phyloP scores from a whole-genome alignment of 345 rosid species.

The Rhodamnia argentea region DNA sequence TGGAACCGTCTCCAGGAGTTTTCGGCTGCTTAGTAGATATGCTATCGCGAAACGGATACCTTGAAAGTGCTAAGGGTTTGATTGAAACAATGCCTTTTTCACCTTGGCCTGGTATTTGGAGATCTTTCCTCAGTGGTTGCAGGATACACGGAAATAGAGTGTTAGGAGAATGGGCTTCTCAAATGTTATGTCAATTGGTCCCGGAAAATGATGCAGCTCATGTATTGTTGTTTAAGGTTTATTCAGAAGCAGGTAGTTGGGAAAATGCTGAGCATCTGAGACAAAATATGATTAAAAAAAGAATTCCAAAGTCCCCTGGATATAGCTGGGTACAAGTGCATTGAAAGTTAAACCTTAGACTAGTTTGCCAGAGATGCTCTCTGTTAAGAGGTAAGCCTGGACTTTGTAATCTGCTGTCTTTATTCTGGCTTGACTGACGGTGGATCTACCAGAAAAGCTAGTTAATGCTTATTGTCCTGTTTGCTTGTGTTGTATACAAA shows the following conservation, averaged over 20 bases:
- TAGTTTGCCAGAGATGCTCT: neutral
- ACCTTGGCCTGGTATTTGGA: slow-evolving; percentile 26
- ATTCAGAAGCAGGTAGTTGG: slow-evolving; percentile 23
- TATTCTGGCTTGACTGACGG: neutral
- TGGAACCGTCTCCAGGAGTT: slow-evolving; percentile 23
- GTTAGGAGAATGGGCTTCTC: slow-evolving; percentile 27
- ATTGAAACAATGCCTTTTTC: slow-evolving; percentile 27
- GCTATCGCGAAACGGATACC: slow-evolving; percentile 25
- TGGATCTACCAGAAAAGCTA: neutral
- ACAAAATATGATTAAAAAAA: slow-evolving; percentile 1
- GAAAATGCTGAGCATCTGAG: slow-evolving; percentile 22
- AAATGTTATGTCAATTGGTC: slow-evolving; percentile 15
- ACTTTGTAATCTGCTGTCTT: neutral
- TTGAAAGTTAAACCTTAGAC: neutral
- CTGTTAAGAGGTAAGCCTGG: neutral
- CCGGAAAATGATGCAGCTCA: slow-evolving; percentile 22
- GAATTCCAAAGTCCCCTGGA: slow-evolving; percentile 14
- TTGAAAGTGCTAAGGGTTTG: slow-evolving; percentile 18
- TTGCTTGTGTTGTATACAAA: neutral
- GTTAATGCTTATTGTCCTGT: neutral
- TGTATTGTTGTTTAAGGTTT: slow-evolving; percentile 18
- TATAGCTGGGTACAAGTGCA: slow-evolving; percentile 18
- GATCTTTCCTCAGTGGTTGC: slow-evolving; percentile 37
- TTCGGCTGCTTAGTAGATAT: slow-evolving; percentile 35
- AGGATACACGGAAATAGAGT: slow-evolving; percentile 23